Conservation (phyloP, 495 filamentous ascomycete species). For the Polyplosphaeria fusca region DNA sequence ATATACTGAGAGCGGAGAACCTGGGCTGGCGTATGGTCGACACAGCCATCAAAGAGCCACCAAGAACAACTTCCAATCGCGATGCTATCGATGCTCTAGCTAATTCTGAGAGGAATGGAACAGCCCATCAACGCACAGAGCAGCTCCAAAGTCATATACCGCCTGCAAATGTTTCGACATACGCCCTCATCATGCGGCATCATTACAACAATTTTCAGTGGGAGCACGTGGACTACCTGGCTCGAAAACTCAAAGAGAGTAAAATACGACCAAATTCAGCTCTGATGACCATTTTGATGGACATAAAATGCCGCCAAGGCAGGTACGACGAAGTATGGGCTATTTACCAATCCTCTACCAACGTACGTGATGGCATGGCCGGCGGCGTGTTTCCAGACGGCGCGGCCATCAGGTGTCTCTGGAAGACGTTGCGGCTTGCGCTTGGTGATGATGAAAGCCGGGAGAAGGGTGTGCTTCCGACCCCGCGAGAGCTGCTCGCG, state of each 20-base stretch:
- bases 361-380: not conserved
- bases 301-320: conserved; percentile 15
- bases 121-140: not conserved
- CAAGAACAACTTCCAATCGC: not conserved
- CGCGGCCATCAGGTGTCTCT: conserved; percentile 19
- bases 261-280: conserved; percentile 12
- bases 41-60: not conserved
- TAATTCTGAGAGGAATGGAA: not conserved
- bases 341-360: conserved; percentile 12
- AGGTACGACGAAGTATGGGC: conserved; percentile 25
- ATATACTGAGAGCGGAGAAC: conserved; percentile 21
- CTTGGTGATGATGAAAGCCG: conserved; percentile 16
- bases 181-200: conserved; percentile 26
- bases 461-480: conserved; percentile 11
- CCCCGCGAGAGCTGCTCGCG: conserved; percentile 22
- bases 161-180: conserved; percentile 22
- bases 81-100: conserved; percentile 2
- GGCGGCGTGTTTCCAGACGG: conserved; percentile 24
- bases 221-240: conserved; percentile 29
- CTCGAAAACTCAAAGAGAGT: not conserved
- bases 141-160: conserved; percentile 3
- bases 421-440: conserved; percentile 24
- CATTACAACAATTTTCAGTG: conserved; percentile 15
- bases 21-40: conserved; percentile 31
- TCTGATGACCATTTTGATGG: conserved; percentile 26